phyloP scores from a whole-genome alignment of 352 stramenopile species.

The Phytopythium sindhum region DNA sequence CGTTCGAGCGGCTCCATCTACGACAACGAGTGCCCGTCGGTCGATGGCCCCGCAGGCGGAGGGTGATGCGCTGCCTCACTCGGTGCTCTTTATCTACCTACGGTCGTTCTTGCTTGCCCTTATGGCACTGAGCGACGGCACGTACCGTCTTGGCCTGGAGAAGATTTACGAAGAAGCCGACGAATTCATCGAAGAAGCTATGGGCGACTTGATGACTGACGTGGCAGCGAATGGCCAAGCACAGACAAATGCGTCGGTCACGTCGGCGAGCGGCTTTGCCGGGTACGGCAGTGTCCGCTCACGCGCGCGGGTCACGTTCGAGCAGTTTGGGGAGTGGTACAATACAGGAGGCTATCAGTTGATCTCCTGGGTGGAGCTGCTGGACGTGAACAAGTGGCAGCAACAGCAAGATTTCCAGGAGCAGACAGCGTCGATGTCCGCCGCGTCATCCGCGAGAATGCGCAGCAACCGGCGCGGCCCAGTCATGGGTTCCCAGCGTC shows the following conservation, averaged over 20 bases:
- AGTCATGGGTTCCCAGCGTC: slow-evolving; percentile 59
- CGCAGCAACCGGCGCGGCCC: slow-evolving; percentile 22
- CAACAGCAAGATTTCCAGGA: slow-evolving; percentile 73
- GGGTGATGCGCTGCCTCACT: slow-evolving; percentile 65
- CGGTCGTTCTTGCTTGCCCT: slow-evolving; percentile 79
- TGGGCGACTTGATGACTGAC: slow-evolving; percentile 83
- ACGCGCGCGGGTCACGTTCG: slow-evolving; percentile 78
- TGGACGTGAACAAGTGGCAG: slow-evolving; percentile 83
- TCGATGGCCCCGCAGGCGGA: slow-evolving; percentile 37
- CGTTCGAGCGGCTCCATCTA: slow-evolving; percentile 33
- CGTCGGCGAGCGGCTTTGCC: slow-evolving; percentile 27
- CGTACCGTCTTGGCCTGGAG: slow-evolving; percentile 77
- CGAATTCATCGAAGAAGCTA: slow-evolving; percentile 83
- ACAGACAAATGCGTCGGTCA: slow-evolving; percentile 21
- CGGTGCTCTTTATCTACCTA: slow-evolving; percentile 84
- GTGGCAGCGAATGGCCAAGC: slow-evolving; percentile 47
- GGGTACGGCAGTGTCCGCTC: slow-evolving; percentile 67
- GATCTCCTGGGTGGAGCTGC: slow-evolving; percentile 83
- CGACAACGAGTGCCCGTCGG: slow-evolving; percentile 30
- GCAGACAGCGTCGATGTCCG: slow-evolving; percentile 27
- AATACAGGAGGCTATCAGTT: slow-evolving; percentile 79
- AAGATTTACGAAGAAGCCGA: slow-evolving; percentile 86
- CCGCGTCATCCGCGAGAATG: slow-evolving; percentile 19
- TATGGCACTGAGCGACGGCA: slow-evolving; percentile 84
- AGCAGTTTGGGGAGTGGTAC: slow-evolving; percentile 91